Evolutionary conservation across 2,329 filamentous ascomycete species (phyloP), one percentile per base, ranked within the genome.

Genomic region (Claviceps sp.): DNA sequence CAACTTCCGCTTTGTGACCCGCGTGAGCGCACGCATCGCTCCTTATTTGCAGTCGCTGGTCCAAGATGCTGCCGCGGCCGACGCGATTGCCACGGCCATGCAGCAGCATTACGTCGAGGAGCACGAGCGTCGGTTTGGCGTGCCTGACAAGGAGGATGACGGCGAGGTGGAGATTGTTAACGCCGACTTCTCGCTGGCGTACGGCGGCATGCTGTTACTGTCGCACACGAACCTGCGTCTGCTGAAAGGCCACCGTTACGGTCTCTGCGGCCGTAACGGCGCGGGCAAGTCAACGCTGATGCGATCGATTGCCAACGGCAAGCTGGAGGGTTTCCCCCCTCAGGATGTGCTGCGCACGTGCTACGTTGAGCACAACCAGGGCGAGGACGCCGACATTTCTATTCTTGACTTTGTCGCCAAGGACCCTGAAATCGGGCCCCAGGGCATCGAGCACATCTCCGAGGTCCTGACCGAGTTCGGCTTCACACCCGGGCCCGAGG

Each of bases 321-420:
- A 98, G 76, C 79, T 98, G 3, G 93, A 98, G 70, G 93, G 93
- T 8, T 98, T 98, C 73, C 93, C 93, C 40, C 76, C 89, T 16
- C 89, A 93, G 66, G 89, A 96, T 58, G 85, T 90, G 54, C 82
- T 98, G 62, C 86, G 88, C 61, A 97, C 91, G 11, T 97, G 91
- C 72, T 98, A 97, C 64, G 93, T 98, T 44, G 93, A 98, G 74
- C 93, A 98, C 75, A 97, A 97, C 73, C 91, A 98, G 71, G 93
- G 93, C 52, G 93, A 97, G 69, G 91, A 96, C 70, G 91, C 93
- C 39, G 90, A 97, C 57, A 85, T 97, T 55, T 96, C 84, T 70
- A 97, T 98, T 63, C 76, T 97, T 17, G 87, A 97, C 53, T 98
- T 94, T 65, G 87, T 95, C 58, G 75, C 82, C 57, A 94, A 94